These are phyloP conservation scores for Trichoderma erinaceum DNA, from an alignment of 495 filamentous ascomycete genomes.

Conservation along the genomic window DNA sequence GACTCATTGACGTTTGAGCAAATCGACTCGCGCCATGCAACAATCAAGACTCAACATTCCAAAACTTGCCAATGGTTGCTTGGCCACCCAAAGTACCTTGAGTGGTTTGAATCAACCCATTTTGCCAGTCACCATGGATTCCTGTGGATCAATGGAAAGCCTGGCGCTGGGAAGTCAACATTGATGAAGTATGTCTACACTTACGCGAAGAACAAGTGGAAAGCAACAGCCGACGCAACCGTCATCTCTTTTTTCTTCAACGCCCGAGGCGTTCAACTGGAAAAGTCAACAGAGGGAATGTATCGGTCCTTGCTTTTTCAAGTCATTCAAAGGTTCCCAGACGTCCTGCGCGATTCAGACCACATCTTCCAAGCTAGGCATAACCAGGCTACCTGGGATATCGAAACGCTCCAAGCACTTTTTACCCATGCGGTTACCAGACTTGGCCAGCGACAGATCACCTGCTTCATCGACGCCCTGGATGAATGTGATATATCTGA, in stretches of 20 bases:
- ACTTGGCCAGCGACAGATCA: background rate
- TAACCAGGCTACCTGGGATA: background rate
- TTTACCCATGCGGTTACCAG: background rate
- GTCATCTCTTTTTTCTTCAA: slow-evolving; percentile 31
- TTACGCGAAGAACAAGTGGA: slow-evolving; percentile 10
- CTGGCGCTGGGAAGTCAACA: slow-evolving; percentile 10
- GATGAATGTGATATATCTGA: slow-evolving; percentile 29
- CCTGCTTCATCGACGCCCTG: slow-evolving; percentile 38
- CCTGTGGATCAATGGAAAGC: slow-evolving; percentile 37
- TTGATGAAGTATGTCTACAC: slow-evolving; percentile 23
- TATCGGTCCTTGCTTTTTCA: slow-evolving; percentile 47
- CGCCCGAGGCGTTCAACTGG: slow-evolving; percentile 36
- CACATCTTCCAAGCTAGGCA: background rate
- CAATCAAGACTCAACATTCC: slow-evolving; percentile 25
- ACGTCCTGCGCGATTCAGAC: slow-evolving; percentile 21
- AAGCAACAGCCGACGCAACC: background rate
- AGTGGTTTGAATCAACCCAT: slow-evolving; percentile 28
- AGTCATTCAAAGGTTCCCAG: slow-evolving; percentile 25
- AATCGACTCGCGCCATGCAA: slow-evolving; percentile 25
- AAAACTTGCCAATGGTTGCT: slow-evolving; percentile 36
- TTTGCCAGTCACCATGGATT: slow-evolving; percentile 36
- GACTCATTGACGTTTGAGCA: slow-evolving; percentile 30
- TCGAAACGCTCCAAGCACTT: background rate
- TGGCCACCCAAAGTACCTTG: slow-evolving; percentile 24
- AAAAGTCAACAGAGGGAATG: slow-evolving; percentile 48